phyloP scores from a whole-genome alignment of 352 stramenopile species.

The Pythium pyrilobum region DNA sequence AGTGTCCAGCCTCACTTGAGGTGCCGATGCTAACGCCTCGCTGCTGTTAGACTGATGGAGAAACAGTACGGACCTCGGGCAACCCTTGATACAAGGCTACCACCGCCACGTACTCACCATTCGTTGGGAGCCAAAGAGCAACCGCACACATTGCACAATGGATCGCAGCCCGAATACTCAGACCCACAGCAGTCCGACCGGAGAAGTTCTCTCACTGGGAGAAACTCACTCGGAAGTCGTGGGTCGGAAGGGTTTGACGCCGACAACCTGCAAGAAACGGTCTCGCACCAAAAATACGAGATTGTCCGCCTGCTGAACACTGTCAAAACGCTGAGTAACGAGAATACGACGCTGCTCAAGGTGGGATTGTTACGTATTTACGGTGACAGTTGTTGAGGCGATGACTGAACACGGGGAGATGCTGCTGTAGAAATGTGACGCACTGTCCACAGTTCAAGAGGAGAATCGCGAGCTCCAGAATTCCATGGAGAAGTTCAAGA shows the following conservation, averaged over 20 bases:
- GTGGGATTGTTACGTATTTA: slow-evolving; percentile 22
- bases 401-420: too few relatives aligned
- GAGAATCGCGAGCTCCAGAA: slow-evolving; percentile 78
- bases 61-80: slow-evolving; percentile 57
- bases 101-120: slow-evolving; percentile 4
- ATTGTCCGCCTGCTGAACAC: slow-evolving; percentile 77
- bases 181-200: slow-evolving; percentile 2
- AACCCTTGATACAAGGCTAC: slow-evolving; percentile 27
- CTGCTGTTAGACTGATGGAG: slow-evolving; percentile 60
- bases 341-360: slow-evolving; percentile 83
- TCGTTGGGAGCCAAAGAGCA: not conserved
- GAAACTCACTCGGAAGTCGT: slow-evolving; percentile 14
- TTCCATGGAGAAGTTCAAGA: slow-evolving; percentile 83
- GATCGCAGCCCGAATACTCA: not conserved
- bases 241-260: slow-evolving; percentile 22
- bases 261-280: slow-evolving; percentile 45
- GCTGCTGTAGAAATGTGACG: slow-evolving; percentile 83
- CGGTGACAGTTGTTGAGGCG: too few relatives aligned
- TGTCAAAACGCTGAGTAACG: slow-evolving; percentile 78
- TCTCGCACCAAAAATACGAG: slow-evolving; percentile 75
- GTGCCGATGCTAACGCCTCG: not conserved
- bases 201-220: slow-evolving; percentile 15
- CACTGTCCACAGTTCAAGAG: slow-evolving; percentile 57
- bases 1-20: too few relatives aligned
- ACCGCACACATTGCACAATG: slow-evolving; percentile 1